Evolutionary conservation across 2,329 filamentous ascomycete species (phyloP).

Genomic region (Calycina marina): DNA sequence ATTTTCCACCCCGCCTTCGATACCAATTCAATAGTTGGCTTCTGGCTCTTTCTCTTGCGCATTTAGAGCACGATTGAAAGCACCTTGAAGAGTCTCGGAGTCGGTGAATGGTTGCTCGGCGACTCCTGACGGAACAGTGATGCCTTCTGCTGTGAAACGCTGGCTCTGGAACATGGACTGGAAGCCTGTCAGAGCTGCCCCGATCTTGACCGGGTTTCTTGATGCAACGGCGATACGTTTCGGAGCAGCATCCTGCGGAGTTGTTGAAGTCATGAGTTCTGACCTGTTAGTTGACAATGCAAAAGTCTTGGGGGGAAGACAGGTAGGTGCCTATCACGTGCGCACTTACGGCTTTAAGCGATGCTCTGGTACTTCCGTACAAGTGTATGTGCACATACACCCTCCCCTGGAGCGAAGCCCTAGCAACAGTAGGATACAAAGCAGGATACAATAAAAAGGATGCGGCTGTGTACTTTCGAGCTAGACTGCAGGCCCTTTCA

Average conservation of each 20-base stretch:
- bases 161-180: conserved; percentile 22
- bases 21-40: conserved; percentile 28
- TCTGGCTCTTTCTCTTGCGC: conserved; percentile 20
- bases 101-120: conserved; percentile 27
- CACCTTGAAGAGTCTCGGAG: conserved; percentile 26
- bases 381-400: too few relatives aligned
- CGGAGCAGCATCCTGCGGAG: background rate
- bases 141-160: conserved; percentile 16
- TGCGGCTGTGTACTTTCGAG: too few relatives aligned
- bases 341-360: too few relatives aligned
- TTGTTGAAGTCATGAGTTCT: background rate
- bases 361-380: too few relatives aligned
- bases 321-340: too few relatives aligned
- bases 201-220: conserved; percentile 27
- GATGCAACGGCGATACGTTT: conserved; percentile 24
- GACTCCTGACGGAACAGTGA: conserved; percentile 26
- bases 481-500: too few relatives aligned
- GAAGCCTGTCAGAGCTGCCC: conserved; percentile 25
- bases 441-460: too few relatives aligned
- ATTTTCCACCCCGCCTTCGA: conserved; percentile 28
- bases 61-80: conserved; percentile 24
- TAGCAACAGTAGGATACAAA: too few relatives aligned
- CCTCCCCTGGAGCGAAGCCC: too few relatives aligned
- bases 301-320: too few relatives aligned
- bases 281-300: too few relatives aligned